Conservation (phyloP, 768 basidiomycete genomes). For the Wakefieldia striispora region DNA sequence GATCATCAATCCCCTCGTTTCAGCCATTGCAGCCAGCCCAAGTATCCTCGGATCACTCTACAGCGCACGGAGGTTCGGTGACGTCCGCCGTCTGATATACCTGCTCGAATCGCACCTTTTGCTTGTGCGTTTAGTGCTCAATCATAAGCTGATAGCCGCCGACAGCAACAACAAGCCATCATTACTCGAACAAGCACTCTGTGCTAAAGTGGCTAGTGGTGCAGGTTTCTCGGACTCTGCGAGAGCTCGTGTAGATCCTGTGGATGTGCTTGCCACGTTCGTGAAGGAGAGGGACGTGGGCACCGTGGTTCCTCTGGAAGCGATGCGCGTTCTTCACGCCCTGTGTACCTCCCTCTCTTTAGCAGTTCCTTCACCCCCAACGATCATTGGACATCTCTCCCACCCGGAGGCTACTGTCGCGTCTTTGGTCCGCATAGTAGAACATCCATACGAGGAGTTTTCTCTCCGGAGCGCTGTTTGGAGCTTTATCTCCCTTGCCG, state of each 20-base stretch:
- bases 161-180: constrained; percentile 49
- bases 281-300: constrained; percentile 67
- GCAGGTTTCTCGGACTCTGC: constrained; percentile 41
- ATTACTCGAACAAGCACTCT: constrained; percentile 75
- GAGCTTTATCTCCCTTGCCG: constrained; percentile 77
- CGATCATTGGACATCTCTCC: constrained; percentile 75
- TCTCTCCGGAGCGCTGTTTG: constrained; percentile 73
- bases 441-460: constrained; percentile 79
- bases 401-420: constrained; percentile 72
- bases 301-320: constrained; percentile 57
- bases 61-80: constrained; percentile 61
- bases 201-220: constrained; percentile 57
- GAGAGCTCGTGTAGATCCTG: constrained; percentile 58
- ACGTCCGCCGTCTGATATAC: constrained; percentile 64
- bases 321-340: constrained; percentile 63
- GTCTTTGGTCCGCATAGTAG: constrained; percentile 66
- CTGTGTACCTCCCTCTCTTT: constrained; percentile 64
- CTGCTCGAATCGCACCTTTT: constrained; percentile 67
- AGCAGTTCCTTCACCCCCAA: constrained; percentile 60
- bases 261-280: constrained; percentile 71
- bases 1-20: constrained; percentile 77
- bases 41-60: constrained; percentile 60
- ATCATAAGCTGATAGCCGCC: constrained; percentile 53
- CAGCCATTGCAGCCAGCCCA: constrained; percentile 60
- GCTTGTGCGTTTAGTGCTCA: constrained; percentile 60